A percentile compares a stretch with the other conserved stretches of the same genome.
phyloP scores from a whole-genome alignment of 2,329 filamentous ascomycete genomes.

The Pseudocercospora pini-densiflorae region DNA sequence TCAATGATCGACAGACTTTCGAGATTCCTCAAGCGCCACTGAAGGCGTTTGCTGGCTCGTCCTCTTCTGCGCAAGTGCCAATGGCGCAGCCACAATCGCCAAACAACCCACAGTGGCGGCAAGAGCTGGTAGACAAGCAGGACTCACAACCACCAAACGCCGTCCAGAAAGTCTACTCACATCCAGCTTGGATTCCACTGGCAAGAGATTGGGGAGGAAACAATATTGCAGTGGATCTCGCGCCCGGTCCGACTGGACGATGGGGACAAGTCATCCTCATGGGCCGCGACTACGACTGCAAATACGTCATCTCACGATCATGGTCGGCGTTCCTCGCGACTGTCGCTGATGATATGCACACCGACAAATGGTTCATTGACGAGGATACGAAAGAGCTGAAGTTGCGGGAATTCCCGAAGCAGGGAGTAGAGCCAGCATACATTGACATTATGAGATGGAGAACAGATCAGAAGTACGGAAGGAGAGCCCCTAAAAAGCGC shows the following conservation, averaged over 20 bases:
- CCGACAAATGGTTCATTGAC: conserved; percentile 88
- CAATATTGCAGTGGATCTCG: conserved; percentile 90
- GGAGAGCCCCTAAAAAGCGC: conserved; percentile 55
- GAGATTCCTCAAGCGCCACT: conserved; percentile 67
- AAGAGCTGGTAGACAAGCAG: conserved; percentile 82
- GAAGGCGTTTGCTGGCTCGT: conserved; percentile 70
- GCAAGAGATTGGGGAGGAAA: conserved; percentile 99
- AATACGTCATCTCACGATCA: conserved; percentile 92
- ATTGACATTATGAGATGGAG: conserved; percentile 95
- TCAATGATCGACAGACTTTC: conserved; percentile 61
- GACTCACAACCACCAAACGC: conserved; percentile 85
- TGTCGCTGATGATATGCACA: conserved; percentile 87
- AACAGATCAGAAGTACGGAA: conserved; percentile 90
- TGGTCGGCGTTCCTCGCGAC: conserved; percentile 87
- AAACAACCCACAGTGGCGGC: conserved; percentile 67
- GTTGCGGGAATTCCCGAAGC: conserved; percentile 85
- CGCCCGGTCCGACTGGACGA: conserved; percentile 83
- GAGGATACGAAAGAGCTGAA: conserved; percentile 92
- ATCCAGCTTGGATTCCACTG: conserved; percentile 93
- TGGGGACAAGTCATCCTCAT: conserved; percentile 98
- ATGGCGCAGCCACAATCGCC: conserved; percentile 43
- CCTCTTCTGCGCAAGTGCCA: conserved; percentile 60
- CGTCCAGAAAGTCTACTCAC: conserved; percentile 90
- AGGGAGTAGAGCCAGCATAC: conserved; percentile 88
- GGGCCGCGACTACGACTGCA: conserved; percentile 97